These are phyloP conservation scores for Prunus mira DNA, from an alignment of 306 rosid genomes.

Conservation along the genomic window DNA sequence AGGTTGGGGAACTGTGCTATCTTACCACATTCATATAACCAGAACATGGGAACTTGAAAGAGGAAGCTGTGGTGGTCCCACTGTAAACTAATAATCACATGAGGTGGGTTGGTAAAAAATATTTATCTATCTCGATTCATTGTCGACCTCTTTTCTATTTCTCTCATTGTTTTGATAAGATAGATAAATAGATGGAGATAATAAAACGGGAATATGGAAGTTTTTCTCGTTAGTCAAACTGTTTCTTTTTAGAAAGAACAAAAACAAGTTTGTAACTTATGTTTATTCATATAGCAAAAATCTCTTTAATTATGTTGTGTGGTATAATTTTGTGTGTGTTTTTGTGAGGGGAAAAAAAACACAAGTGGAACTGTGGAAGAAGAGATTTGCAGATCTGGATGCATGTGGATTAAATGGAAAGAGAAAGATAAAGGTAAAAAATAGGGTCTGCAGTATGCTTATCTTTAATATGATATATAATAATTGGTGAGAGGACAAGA, in stretches of 20 bases:
- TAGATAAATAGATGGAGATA: too few relatives aligned
- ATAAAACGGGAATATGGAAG: too few relatives aligned
- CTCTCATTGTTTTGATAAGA: too few relatives aligned
- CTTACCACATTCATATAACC: constrained; percentile 30
- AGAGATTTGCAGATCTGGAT: constrained; percentile 32
- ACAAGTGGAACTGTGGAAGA: neutral
- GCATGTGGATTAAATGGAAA: constrained; percentile 40
- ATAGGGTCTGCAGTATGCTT: neutral
- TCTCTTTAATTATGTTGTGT: too few relatives aligned
- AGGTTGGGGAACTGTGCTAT: constrained; percentile 35
- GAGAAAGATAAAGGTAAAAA: neutral
- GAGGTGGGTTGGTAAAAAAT: too few relatives aligned
- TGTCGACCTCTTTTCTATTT: accelerated
- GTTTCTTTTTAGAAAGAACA: too few relatives aligned
- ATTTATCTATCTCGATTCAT: too few relatives aligned
- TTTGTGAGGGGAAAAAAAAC: neutral
- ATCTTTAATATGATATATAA: neutral
- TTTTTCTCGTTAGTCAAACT: neutral
- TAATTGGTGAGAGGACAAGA: constrained; percentile 2
- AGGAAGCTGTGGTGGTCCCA: neutral
- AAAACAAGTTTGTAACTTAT: too few relatives aligned
- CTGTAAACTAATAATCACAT: neutral
- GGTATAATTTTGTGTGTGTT: too few relatives aligned
- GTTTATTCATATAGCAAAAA: too few relatives aligned
- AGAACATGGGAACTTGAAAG: constrained; percentile 30